Conservation (phyloP, 2,329 filamentous ascomycete genomes). For the Talaromyces sp. region DNA sequence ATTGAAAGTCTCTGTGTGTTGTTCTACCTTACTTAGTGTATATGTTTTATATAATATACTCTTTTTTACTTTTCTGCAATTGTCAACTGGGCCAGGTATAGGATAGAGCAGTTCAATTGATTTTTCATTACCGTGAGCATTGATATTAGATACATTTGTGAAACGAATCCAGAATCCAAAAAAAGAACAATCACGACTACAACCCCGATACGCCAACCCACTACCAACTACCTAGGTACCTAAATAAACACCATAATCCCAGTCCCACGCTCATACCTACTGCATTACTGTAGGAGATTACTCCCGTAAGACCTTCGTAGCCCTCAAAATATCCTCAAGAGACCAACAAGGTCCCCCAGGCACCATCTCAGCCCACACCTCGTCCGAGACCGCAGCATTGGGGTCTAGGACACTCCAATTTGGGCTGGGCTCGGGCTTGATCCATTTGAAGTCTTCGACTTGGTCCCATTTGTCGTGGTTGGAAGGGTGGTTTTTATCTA, state of each 20-base stretch:
- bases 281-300: slow-evolving; percentile 20
- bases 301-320: slow-evolving; percentile 32
- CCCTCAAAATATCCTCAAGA: slow-evolving; percentile 63
- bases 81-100: not conserved
- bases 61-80: not conserved
- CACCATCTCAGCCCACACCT: slow-evolving; percentile 68
- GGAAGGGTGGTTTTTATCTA: slow-evolving; percentile 33
- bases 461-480: slow-evolving; percentile 75
- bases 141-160: not conserved
- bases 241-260: not conserved
- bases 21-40: not conserved
- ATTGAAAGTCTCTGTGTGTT: not conserved
- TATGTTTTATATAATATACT: slow-evolving; percentile 15
- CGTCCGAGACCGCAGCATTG: slow-evolving; percentile 57
- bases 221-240: not conserved
- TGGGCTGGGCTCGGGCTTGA: slow-evolving; percentile 79
- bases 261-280: not conserved
- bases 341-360: slow-evolving; percentile 62
- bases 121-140: not conserved
- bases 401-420: slow-evolving; percentile 76
- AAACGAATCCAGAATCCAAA: not conserved
- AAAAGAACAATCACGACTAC: not conserved
- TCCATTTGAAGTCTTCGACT: slow-evolving; percentile 97
- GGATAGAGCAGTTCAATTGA: not conserved
- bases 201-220: not conserved